A percentile compares a stretch with the other conserved stretches of the same genome.
Evolutionary conservation across 2,329 filamentous ascomycete genomes (phyloP).

Genomic region (Juglanconis oblonga): DNA sequence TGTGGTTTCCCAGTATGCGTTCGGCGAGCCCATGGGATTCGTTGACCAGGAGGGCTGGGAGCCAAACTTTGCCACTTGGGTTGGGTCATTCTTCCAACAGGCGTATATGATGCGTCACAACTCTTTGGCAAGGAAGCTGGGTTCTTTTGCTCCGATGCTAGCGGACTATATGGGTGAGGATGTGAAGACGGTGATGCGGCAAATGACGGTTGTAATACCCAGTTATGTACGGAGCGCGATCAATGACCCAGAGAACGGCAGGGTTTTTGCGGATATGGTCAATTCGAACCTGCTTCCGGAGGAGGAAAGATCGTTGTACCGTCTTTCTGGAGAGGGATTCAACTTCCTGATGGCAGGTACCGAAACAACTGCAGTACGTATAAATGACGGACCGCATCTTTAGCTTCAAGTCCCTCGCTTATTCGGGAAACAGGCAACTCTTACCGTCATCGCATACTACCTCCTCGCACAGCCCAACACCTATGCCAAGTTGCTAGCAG

Average conservation of each 20-base stretch:
- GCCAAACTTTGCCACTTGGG: conserved; percentile 27
- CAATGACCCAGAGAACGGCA: conserved; percentile 19
- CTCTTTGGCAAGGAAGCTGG: conserved; percentile 25
- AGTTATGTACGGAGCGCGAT: conserved; percentile 24
- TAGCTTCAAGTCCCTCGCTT: neutral
- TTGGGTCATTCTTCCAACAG: conserved; percentile 21
- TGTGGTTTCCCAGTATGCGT: conserved; percentile 5
- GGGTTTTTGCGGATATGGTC: conserved; percentile 27
- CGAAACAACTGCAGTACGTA: conserved; percentile 18
- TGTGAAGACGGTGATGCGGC: conserved; percentile 24
- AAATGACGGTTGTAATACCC: conserved; percentile 26
- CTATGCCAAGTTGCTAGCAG: conserved; percentile 21
- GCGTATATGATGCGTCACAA: conserved; percentile 26
- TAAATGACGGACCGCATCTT: neutral
- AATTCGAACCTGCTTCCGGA: conserved; percentile 21
- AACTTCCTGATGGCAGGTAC: conserved; percentile 21
- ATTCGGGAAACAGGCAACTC: conserved; percentile 9
- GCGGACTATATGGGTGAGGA: conserved; percentile 21
- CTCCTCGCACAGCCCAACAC: conserved; percentile 23
- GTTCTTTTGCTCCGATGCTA: conserved; percentile 24
- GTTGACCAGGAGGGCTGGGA: conserved; percentile 8
- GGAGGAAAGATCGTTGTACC: conserved; percentile 18
- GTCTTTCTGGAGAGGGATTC: conserved; percentile 21
- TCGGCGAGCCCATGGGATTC: conserved; percentile 12
- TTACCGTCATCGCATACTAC: conserved; percentile 26